Base-by-base conservation (phyloP, 2,329 filamentous ascomycete genomes). In the Xylaria sp. region DNA sequence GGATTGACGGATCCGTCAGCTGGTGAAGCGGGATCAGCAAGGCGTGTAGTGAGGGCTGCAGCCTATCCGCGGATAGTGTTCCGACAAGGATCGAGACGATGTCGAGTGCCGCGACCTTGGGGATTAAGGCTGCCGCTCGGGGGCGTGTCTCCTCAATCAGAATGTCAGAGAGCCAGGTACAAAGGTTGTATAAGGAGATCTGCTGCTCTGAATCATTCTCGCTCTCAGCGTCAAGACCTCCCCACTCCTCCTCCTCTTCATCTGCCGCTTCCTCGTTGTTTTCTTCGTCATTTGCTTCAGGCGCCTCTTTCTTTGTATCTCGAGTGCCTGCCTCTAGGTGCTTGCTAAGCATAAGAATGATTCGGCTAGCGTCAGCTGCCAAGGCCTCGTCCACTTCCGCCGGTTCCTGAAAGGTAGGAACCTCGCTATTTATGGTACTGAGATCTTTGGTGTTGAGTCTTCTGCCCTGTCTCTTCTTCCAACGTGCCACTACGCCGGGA, bases 341-440 rank as follows among this genome's bases (percentile, higher is more conserved):
- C 24, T 82, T 88, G 50, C 90, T 93, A 0, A 99, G 84, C 83
- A 97, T 97, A 45, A 95, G 85, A 42, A 97, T 83, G 71, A 97
- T 93, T 72, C 93, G 92, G 3, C 93, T 89, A 12, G 90, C 90
- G 77, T 97, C 93, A 50, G 88, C 85, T 1, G 92, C 92, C n/a
- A 98, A 83, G 9, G 89, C 85, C 75, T 96, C 91, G 17, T 90
- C 89, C 7, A 95, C 79, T 19, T 77, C 73, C 5, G 45, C 58
- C 12, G n/a, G n/a, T 30, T 59, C 65, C 14, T 67, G 61, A 17
- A 17, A 56, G 14, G 57, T 45, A 24, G 53, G 45, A 2, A 30
- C 27, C 11, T 71, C 64, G 4, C 54, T 54, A 9, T 71, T 68
- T 24, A 71, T 63, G 8, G 56, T n/a, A 12, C 61, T 62, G 27